These are phyloP conservation scores for Daedalea quercina DNA, from an alignment of 768 basidiomycete species.

Conservation along the genomic window DNA sequence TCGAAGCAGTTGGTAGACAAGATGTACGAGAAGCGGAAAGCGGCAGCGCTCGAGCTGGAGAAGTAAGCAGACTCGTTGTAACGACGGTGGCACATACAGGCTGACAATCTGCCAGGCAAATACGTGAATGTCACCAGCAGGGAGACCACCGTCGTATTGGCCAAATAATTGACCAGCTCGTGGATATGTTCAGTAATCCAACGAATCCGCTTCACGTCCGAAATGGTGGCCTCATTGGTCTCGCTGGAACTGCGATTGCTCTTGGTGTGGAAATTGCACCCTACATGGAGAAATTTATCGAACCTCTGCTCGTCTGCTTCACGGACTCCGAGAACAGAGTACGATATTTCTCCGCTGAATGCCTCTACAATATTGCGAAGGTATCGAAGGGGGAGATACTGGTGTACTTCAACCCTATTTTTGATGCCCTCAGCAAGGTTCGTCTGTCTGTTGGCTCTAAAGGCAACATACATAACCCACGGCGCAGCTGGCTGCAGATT, in stretches of 20 bases:
- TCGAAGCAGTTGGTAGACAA: conserved; percentile 84
- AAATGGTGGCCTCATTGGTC: conserved; percentile 92
- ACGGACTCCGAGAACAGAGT: conserved; percentile 92
- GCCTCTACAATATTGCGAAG: conserved; percentile 96
- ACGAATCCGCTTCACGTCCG: conserved; percentile 82
- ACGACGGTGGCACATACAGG: background rate
- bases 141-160: conserved; percentile 76
- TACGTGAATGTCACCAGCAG: conserved; percentile 80
- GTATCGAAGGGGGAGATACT: conserved; percentile 96
- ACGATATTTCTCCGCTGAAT: conserved; percentile 96
- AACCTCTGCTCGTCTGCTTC: conserved; percentile 85
- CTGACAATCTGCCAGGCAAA: conserved; percentile 44
- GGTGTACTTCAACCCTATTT: conserved; percentile 97
- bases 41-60: conserved; percentile 92
- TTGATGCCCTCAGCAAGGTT: conserved; percentile 92
- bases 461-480: conserved; percentile 1
- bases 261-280: conserved; percentile 89
- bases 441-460: conserved; percentile 28
- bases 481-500: conserved; percentile 86
- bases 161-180: conserved; percentile 89
- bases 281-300: conserved; percentile 90
- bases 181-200: conserved; percentile 85
- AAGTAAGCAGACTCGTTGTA: conserved; percentile 55
- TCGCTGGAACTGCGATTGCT: conserved; percentile 96
- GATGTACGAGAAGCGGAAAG: conserved; percentile 95